Conservation (phyloP, 192 early-diverging fungal genomes). For the Coemansia sp. region DNA sequence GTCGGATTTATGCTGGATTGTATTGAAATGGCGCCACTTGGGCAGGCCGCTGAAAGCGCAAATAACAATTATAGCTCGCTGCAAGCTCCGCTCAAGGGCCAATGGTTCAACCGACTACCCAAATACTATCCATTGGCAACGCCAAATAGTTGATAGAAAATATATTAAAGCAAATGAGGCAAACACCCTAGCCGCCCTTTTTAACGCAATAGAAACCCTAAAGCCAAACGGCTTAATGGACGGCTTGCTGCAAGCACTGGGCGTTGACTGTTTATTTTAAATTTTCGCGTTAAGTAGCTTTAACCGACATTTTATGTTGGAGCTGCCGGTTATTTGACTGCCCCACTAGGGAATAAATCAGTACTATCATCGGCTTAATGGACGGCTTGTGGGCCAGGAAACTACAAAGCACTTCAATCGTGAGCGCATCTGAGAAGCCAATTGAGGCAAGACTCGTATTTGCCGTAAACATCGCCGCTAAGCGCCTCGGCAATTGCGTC, state of each 20-base stretch:
- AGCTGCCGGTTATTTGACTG: too few relatives aligned
- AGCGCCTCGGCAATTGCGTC: neutral
- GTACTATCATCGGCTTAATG: too few relatives aligned
- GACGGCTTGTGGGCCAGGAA: neutral
- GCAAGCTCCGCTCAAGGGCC: neutral
- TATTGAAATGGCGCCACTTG: constrained; percentile 22
- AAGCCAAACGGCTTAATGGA: neutral
- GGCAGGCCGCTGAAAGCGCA: neutral
- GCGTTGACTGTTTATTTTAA: too few relatives aligned
- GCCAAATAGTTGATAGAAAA: neutral
- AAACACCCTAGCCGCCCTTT: neutral
- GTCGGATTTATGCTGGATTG: constrained; percentile 40
- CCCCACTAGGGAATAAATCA: too few relatives aligned
- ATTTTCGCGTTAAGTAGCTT: too few relatives aligned
- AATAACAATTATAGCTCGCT: neutral
- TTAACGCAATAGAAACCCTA: neutral
- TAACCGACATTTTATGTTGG: too few relatives aligned
- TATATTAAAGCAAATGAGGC: neutral
- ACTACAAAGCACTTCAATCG: neutral
- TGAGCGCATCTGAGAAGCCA: neutral
- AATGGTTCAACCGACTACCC: constrained; percentile 42
- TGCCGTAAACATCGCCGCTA: neutral
- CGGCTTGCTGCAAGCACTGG: too few relatives aligned
- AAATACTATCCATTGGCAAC: constrained; percentile 22
- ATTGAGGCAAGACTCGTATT: neutral